Evolutionary conservation across 2,329 filamentous ascomycete species (phyloP).

Genomic region (Exserohilum rostratum): DNA sequence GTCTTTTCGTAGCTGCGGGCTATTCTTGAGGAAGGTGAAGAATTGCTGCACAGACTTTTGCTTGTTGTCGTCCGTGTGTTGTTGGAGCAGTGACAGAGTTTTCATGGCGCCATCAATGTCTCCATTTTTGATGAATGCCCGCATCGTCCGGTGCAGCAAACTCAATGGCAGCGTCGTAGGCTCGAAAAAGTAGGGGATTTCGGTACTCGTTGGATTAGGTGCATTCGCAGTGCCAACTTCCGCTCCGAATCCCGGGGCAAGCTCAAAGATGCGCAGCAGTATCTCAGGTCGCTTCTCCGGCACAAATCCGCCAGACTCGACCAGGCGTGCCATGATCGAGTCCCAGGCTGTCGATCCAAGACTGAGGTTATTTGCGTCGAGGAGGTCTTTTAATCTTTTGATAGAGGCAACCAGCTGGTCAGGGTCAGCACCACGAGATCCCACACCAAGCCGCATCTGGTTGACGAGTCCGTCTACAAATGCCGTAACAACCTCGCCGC

Average conservation of each 20-base stretch:
- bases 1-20: slow-evolving; percentile 18
- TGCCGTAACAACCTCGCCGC: slow-evolving; percentile 62
- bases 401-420: slow-evolving; percentile 44
- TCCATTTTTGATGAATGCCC: slow-evolving; percentile 48
- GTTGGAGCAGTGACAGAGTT: slow-evolving; percentile 48
- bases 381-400: slow-evolving; percentile 45
- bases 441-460: slow-evolving; percentile 52
- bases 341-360: slow-evolving; percentile 53
- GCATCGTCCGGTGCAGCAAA: slow-evolving; percentile 52
- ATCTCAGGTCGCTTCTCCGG: slow-evolving; percentile 54
- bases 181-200: slow-evolving; percentile 52
- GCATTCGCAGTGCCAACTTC: slow-evolving; percentile 49
- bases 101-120: slow-evolving; percentile 48
- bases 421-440: slow-evolving; percentile 46
- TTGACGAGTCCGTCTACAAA: slow-evolving; percentile 61
- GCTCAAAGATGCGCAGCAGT: slow-evolving; percentile 48
- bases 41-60: slow-evolving; percentile 51
- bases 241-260: slow-evolving; percentile 51
- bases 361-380: slow-evolving; percentile 47
- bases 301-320: slow-evolving; percentile 56
- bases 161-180: slow-evolving; percentile 52
- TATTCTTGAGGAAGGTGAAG: slow-evolving; percentile 42
- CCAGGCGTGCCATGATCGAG: slow-evolving; percentile 56
- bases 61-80: slow-evolving; percentile 53
- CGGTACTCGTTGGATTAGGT: slow-evolving; percentile 21